Conservation (phyloP, 176 grass and related monocot genomes). For the Cenchrus fungigraminus region DNA sequence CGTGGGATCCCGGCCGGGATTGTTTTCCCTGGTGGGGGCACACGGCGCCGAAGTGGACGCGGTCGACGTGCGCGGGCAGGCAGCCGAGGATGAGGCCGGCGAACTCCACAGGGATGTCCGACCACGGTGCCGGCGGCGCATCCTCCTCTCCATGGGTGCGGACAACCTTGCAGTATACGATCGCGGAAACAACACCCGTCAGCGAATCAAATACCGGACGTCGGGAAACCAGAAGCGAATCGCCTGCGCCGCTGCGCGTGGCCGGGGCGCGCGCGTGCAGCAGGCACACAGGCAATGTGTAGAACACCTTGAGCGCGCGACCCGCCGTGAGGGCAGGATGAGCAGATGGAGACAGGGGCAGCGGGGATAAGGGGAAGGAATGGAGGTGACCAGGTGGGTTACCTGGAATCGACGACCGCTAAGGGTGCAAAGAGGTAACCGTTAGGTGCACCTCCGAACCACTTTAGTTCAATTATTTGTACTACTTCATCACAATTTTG, state of each 20-base stretch:
- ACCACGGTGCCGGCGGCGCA: too few species aligned
- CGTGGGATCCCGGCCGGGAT: too few species aligned
- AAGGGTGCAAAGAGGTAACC: too few species aligned
- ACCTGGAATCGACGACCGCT: neutral
- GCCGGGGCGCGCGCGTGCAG: neutral
- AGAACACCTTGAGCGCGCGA: neutral
- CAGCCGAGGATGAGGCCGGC: conserved; percentile 2
- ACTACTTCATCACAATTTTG: too few species aligned
- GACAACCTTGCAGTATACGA: neutral
- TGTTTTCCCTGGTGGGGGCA: neutral
- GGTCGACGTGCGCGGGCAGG: neutral
- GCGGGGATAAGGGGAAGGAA: neutral
- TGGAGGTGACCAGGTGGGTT: neutral
- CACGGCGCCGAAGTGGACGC: neutral
- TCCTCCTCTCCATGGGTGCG: neutral
- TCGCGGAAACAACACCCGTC: neutral
- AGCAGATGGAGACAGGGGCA: neutral
- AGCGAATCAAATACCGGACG: neutral
- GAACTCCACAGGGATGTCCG: neutral
- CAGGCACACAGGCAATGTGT: neutral
- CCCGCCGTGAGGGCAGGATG: neutral
- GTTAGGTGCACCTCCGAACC: too few species aligned
- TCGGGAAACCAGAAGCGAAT: too few species aligned
- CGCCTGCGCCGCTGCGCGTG: too few species aligned
- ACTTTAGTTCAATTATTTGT: too few species aligned